Evolutionary conservation across 2,329 filamentous ascomycete genomes (phyloP).

Genomic region (Arthrobotrys entomopaga): DNA sequence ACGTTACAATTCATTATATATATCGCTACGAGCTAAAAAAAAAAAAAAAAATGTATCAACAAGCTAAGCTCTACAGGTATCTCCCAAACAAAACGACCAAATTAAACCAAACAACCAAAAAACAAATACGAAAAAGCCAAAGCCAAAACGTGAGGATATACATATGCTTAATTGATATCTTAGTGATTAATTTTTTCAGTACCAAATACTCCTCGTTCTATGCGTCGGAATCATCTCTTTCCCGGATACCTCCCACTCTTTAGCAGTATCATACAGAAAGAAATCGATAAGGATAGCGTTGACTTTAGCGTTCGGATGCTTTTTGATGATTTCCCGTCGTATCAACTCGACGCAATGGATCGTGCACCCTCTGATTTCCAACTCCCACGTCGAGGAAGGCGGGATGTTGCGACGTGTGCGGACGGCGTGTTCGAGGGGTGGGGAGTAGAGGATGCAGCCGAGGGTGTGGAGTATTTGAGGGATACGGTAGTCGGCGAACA

Average conservation of each 20-base stretch:
- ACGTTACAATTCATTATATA: not conserved
- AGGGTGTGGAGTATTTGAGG: slow-evolving; percentile 90
- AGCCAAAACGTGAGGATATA: too few relatives aligned
- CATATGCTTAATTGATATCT: too few relatives aligned
- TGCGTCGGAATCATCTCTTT: slow-evolving; percentile 79
- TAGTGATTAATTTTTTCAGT: slow-evolving; percentile 67
- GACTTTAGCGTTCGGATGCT: slow-evolving; percentile 73
- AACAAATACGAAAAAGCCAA: not conserved
- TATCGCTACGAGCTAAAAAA: not conserved
- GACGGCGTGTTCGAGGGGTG: slow-evolving; percentile 78
- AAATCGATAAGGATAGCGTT: slow-evolving; percentile 98
- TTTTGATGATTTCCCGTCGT: slow-evolving; percentile 77
- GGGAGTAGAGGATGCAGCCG: slow-evolving; percentile 85
- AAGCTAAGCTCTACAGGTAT: slow-evolving; percentile 27
- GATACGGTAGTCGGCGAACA: slow-evolving; percentile 98
- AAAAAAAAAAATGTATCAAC: too few relatives aligned
- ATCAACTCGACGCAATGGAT: slow-evolving; percentile 97
- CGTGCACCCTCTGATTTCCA: slow-evolving; percentile 89
- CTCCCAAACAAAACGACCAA: slow-evolving; percentile 1
- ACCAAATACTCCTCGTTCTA: slow-evolving; percentile 93
- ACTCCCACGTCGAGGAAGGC: slow-evolving; percentile 79
- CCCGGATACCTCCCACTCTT: slow-evolving; percentile 76
- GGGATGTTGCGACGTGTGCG: slow-evolving; percentile 72
- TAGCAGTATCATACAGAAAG: slow-evolving; percentile 94
- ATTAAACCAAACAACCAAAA: not conserved